Percentiles rank a stretch among this genome's conserved stretches.
These are phyloP conservation scores for Tilletia setariae DNA, from an alignment of 1,284 basidiomycete genomes.

Conservation along the genomic window DNA sequence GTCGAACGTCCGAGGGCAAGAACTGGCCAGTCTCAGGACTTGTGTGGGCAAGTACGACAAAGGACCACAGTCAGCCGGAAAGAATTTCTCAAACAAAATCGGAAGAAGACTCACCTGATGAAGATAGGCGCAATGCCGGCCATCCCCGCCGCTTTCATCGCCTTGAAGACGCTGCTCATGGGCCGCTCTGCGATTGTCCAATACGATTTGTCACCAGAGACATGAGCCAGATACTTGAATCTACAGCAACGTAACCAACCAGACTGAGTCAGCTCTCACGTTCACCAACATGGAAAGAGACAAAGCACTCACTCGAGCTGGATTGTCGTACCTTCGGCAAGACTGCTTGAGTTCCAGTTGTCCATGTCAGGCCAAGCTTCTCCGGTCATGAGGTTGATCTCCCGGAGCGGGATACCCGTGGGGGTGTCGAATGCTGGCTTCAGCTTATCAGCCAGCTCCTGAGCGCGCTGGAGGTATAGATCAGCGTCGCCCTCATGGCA, in stretches of 20 bases:
- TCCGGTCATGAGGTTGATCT: conserved; percentile 70
- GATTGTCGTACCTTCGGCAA: conserved; percentile 60
- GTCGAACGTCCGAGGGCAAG: conserved; percentile 71
- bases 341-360: conserved; percentile 68
- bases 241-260: conserved; percentile 48
- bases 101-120: conserved; percentile 63
- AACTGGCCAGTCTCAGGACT: conserved; percentile 66
- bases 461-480: conserved; percentile 53
- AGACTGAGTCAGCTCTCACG: too few relatives aligned
- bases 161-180: conserved; percentile 39
- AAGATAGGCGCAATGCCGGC: conserved; percentile 81
- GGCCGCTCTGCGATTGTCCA: conserved; percentile 73
- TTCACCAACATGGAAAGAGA: too few relatives aligned
- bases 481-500: conserved; percentile 31
- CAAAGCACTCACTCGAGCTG: conserved; percentile 42
- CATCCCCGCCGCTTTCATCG: conserved; percentile 54
- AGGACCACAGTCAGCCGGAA: conserved; percentile 56
- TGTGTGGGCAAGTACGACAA: background rate
- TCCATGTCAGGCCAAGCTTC: conserved; percentile 67
- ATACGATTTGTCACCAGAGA: conserved; percentile 73
- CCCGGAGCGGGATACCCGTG: conserved; percentile 74
- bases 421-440: conserved; percentile 70
- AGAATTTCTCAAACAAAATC: conserved; percentile 14
- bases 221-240: conserved; percentile 81
- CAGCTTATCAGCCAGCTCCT: conserved; percentile 77